These are phyloP conservation scores for Fusarium nodosum DNA, from an alignment of 2,329 filamentous ascomycete genomes.

Conservation along the genomic window DNA sequence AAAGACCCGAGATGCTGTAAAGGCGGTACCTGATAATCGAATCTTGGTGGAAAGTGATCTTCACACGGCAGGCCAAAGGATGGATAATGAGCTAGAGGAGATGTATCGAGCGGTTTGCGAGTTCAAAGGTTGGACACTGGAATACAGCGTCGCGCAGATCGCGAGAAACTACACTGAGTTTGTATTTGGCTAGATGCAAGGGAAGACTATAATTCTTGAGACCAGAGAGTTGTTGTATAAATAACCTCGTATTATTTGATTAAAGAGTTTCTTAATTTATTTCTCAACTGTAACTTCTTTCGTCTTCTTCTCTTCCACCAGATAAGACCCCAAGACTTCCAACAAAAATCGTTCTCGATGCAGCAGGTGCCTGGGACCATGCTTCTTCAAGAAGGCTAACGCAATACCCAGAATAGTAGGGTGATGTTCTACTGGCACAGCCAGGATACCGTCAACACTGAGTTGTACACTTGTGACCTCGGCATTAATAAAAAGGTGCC, in stretches of 20 bases:
- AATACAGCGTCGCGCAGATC: conserved; percentile 75
- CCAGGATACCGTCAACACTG: background rate
- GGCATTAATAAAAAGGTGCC: background rate
- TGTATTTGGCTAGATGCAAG: conserved; percentile 66
- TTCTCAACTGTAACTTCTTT: background rate
- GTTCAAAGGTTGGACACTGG: conserved; percentile 79
- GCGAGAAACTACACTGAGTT: conserved; percentile 82
- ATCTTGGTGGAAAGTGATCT: conserved; percentile 89
- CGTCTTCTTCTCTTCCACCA: conserved; percentile 1
- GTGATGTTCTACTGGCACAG: conserved; percentile 17
- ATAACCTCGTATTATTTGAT: background rate
- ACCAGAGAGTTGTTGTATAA: background rate
- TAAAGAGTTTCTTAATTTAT: background rate
- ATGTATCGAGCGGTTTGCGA: conserved; percentile 78
- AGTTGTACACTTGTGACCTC: background rate
- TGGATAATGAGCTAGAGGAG: conserved; percentile 81
- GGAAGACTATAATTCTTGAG: background rate
- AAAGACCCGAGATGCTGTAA: conserved; percentile 73
- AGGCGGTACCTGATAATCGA: conserved; percentile 78
- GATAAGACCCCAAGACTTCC: conserved; percentile 33
- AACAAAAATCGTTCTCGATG: conserved; percentile 39
- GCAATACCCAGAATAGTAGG: conserved; percentile 15
- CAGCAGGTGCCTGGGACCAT: conserved; percentile 23
- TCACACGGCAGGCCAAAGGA: conserved; percentile 80
- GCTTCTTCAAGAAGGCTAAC: conserved; percentile 10